Base-by-base conservation (phyloP, 257 asterid genomes). In the Anisodus tanguticus region DNA sequence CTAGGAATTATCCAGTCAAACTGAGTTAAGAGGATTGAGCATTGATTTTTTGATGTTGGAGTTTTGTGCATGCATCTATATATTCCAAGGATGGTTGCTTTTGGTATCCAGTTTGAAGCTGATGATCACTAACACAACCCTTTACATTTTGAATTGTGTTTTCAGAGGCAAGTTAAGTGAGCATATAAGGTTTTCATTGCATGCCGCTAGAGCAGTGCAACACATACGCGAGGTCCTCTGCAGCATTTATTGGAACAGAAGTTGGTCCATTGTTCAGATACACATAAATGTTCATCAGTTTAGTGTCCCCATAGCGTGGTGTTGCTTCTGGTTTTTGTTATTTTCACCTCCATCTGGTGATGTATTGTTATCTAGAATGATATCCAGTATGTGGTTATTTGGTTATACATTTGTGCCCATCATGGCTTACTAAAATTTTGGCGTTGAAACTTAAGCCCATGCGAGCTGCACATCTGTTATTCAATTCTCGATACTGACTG, bases 341-440 rank as follows among this genome's bases (percentile, higher is more conserved):
- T 74, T 74, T 22, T 51, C 19, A 12, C 12, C 12, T 22, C 62
- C 62, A 22, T 74, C 62, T 13, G 8, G 49, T 74, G 19, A 74
- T 74, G 81, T 74, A 74, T 22, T 51, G 7, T 74, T 74, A 49
- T 12, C 62, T 74, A 49, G 81, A 51, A 51, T 8, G 43, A 15
- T 51, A 31, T 22, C 81, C 62, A 74, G 62, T 74, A 12, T 49
- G 81, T 49, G 81, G 60, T 22, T 51, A 74, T 74, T 49, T 74
- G 62, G 81, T 22, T 74, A 74, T 12, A 22, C 62, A 22, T n/a
- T 74, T 74, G 54, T 74, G 60, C 81, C 19, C 81, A 26, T 49
- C 81, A 12, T 3, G 16, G 49, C 19, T 49, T 49, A 74, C 17
- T 41, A 74, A 49, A 72, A 74, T 74, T 74, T 74, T 74, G 81